These are phyloP conservation scores for Emiliania huxleyi DNA, from an alignment of 78 protist genomes.

Conservation along the genomic window DNA sequence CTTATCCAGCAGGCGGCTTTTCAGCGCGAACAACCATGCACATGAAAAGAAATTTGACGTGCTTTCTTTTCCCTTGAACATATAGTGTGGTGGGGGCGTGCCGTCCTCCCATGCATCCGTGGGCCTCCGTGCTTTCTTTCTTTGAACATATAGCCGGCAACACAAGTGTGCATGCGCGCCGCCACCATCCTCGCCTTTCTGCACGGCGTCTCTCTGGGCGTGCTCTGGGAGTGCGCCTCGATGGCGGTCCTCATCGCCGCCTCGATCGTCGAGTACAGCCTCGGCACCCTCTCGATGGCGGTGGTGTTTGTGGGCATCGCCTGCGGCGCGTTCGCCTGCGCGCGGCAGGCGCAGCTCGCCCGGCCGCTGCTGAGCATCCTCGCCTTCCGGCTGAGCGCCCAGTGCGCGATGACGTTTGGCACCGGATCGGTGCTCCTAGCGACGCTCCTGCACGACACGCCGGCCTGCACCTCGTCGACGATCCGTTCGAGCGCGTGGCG, in stretches of 20 bases:
- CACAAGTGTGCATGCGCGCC: background rate
- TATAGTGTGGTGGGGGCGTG: no score
- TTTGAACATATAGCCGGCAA: no score
- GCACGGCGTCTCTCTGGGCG: background rate
- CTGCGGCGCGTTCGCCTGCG: background rate
- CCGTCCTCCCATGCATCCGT: no score
- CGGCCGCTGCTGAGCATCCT: constrained; percentile 12
- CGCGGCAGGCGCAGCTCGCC: background rate
- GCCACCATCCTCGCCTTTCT: background rate
- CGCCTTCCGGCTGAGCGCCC: background rate
- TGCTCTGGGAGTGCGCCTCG: constrained; percentile 14
- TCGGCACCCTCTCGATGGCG: background rate
- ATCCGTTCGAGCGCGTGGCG: background rate
- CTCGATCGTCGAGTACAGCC: background rate
- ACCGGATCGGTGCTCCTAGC: background rate
- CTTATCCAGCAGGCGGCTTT: no score
- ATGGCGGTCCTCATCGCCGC: background rate
- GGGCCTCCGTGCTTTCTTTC: no score
- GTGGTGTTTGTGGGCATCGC: background rate
- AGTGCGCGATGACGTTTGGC: constrained; percentile 14
- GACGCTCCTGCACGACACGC: background rate
- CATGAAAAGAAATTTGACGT: no score
- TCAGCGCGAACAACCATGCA: no score
- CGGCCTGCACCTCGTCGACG: background rate
- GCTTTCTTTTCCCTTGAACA: no score